Evolutionary conservation across 2,329 filamentous ascomycete genomes (phyloP).

Genomic region (Stagonosporopsis rhizophila): DNA sequence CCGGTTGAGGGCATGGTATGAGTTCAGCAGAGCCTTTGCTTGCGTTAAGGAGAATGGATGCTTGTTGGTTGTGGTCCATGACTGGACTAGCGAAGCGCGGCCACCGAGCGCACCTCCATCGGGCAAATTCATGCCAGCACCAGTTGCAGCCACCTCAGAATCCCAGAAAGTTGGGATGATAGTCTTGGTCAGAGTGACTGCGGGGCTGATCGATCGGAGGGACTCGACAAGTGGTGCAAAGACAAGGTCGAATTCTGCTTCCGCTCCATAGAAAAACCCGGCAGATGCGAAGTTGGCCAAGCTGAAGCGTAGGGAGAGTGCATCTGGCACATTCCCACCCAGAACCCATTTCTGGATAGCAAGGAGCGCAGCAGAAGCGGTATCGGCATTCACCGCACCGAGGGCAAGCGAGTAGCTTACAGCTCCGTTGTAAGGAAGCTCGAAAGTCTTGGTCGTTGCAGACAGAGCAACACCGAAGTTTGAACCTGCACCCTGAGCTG

Average conservation of each 20-base stretch:
- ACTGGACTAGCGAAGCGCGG: slow-evolving; percentile 25
- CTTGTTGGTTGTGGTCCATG: slow-evolving; percentile 22
- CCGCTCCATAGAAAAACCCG: slow-evolving; percentile 24
- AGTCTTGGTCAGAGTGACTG: slow-evolving; percentile 18
- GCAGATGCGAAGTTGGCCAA: slow-evolving; percentile 15
- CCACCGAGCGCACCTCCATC: slow-evolving; percentile 25
- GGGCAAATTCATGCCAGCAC: slow-evolving; percentile 21
- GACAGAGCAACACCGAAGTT: slow-evolving; percentile 21
- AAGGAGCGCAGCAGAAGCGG: slow-evolving; percentile 17
- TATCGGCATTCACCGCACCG: not conserved
- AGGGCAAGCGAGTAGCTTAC: slow-evolving; percentile 18
- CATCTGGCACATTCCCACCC: slow-evolving; percentile 17
- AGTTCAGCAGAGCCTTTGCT: slow-evolving; percentile 20
- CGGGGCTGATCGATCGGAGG: slow-evolving; percentile 6
- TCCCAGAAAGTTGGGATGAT: slow-evolving; percentile 27
- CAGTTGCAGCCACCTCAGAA: slow-evolving; percentile 14
- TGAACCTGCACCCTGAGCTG: slow-evolving; percentile 21
- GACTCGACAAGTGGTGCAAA: slow-evolving; percentile 20
- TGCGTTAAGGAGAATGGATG: slow-evolving; percentile 20
- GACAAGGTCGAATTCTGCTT: slow-evolving; percentile 18
- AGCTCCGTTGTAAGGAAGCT: slow-evolving; percentile 12
- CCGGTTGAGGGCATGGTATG: slow-evolving; percentile 22
- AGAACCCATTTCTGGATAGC: slow-evolving; percentile 24
- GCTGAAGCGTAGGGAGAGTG: slow-evolving; percentile 23
- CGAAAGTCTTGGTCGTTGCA: slow-evolving; percentile 17